A percentile compares a stretch with the other conserved stretches of the same genome.
These are phyloP conservation scores for Nemania sp. DNA, from an alignment of 2,329 filamentous ascomycete species.

Conservation along the genomic window DNA sequence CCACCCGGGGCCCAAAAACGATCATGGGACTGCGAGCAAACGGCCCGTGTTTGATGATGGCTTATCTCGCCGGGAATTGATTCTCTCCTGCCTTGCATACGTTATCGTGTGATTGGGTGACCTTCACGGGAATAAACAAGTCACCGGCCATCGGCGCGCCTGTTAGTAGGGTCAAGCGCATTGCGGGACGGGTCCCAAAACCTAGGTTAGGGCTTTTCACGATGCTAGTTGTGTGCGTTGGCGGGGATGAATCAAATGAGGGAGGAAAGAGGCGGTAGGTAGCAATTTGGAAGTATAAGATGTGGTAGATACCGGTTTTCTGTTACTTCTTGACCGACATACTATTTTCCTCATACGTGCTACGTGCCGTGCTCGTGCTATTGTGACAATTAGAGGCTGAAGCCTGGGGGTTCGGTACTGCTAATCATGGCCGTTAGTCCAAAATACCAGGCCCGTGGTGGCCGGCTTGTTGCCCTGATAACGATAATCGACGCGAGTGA, in stretches of 20 bases:
- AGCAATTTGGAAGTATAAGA: background rate
- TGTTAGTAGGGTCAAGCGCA: slow-evolving; percentile 3
- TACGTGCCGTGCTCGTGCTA: too few species aligned
- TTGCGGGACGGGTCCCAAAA: background rate
- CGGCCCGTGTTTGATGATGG: too few species aligned
- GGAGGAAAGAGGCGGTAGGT: too few species aligned
- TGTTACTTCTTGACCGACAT: background rate
- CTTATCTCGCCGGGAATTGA: too few species aligned
- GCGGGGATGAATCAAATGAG: background rate
- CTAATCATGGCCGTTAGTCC: slow-evolving; percentile 12
- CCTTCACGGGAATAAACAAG: slow-evolving; percentile 1
- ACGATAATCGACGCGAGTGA: slow-evolving; percentile 40
- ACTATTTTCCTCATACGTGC: background rate
- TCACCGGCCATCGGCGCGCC: slow-evolving; percentile 19
- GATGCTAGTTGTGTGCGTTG: slow-evolving; percentile 6
- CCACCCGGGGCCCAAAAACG: too few species aligned
- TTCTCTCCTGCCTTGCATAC: too few species aligned
- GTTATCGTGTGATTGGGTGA: too few species aligned
- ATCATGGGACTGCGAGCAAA: too few species aligned
- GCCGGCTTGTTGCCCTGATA: slow-evolving; percentile 36
- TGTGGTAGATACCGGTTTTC: background rate
- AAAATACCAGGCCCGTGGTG: slow-evolving; percentile 20
- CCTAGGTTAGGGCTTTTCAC: slow-evolving; percentile 9
- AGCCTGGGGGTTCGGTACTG: background rate
- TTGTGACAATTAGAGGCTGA: background rate